phyloP scores from a whole-genome alignment of 129 eudicot genomes.

The Arctium minus region DNA sequence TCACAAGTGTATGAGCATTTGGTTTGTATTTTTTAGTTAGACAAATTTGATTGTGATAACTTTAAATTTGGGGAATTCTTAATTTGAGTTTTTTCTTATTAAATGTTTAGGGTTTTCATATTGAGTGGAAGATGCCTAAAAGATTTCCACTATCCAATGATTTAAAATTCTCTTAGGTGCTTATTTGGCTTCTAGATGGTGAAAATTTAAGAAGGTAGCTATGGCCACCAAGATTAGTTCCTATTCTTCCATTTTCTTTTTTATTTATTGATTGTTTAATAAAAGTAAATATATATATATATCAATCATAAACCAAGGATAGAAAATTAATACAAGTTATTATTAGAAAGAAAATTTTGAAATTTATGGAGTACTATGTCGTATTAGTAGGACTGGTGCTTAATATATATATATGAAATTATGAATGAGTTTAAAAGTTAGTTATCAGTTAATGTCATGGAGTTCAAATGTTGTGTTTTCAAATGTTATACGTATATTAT shows the following conservation, averaged over 20 bases:
- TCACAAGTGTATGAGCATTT: slow-evolving; percentile 13
- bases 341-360: no score
- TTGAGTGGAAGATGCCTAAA: slow-evolving; percentile 33
- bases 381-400: background rate
- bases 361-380: no score
- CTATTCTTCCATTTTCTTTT: background rate
- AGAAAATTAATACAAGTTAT: background rate
- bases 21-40: slow-evolving; percentile 15
- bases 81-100: background rate
- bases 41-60: slow-evolving; percentile 22
- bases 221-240: slow-evolving; percentile 12
- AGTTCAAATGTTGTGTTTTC: background rate
- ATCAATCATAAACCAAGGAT: no score
- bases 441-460: background rate
- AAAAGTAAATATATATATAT: no score
- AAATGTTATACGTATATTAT: no score
- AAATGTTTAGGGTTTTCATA: slow-evolving; percentile 12
- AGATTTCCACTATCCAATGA: slow-evolving; percentile 37
- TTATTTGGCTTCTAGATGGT: slow-evolving; percentile 27
- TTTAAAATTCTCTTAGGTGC: slow-evolving; percentile 20
- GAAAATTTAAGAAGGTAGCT: background rate
- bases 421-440: background rate
- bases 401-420: no score
- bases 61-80: slow-evolving; percentile 14
- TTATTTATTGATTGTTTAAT: background rate